These are phyloP conservation scores for Acer yangbiense DNA, from an alignment of 345 rosid genomes.

Conservation along the genomic window DNA sequence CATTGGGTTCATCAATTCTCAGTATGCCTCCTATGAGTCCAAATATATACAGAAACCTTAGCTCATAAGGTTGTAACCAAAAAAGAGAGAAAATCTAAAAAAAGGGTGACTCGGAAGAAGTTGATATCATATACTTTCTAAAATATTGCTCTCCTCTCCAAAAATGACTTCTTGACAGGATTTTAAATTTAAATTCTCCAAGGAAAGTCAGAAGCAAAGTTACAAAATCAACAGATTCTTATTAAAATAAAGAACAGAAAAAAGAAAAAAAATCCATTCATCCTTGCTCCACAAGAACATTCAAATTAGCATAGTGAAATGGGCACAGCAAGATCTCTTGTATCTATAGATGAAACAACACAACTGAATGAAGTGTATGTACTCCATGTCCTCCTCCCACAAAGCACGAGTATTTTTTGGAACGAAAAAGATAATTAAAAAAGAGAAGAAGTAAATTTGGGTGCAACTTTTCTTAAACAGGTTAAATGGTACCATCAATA, in stretches of 20 bases:
- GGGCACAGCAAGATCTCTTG: too few species aligned
- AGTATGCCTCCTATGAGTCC: not conserved
- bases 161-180: not conserved
- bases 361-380: too few species aligned
- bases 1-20: not conserved
- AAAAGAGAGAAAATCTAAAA: not conserved
- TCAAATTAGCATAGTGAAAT: too few species aligned
- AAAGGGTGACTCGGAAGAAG: not conserved
- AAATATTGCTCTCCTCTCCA: not conserved
- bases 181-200: not conserved
- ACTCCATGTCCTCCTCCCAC: too few species aligned
- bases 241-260: too few species aligned
- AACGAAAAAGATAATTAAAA: too few species aligned
- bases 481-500: not conserved
- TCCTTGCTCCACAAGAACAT: conserved; percentile 1
- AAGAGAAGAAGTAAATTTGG: not conserved
- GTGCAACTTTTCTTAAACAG: not conserved
- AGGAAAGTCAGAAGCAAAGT: too few species aligned
- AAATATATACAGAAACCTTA: not conserved
- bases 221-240: too few species aligned
- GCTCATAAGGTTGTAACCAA: not conserved
- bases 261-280: not conserved
- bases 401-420: not conserved
- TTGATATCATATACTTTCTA: not conserved
- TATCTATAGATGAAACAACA: too few species aligned